Conservation (phyloP, 768 basidiomycete species). For the Mycena galericulata region DNA sequence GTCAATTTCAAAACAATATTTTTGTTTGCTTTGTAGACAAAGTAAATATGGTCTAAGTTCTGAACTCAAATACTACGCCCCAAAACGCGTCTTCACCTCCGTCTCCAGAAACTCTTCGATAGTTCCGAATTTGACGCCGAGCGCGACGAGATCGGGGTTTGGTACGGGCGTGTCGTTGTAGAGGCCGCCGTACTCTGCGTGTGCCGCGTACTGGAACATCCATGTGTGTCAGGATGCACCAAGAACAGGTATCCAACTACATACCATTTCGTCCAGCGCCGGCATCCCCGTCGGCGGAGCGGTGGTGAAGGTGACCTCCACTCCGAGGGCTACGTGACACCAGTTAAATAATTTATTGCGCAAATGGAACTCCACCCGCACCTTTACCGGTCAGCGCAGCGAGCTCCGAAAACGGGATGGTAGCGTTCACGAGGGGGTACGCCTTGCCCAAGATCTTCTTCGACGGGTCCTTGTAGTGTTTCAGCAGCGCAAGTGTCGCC, state of each 20-base stretch:
- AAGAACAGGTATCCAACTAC: neutral
- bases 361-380: neutral
- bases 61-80: too few relatives aligned
- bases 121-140: constrained; percentile 10
- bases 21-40: too few relatives aligned
- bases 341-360: neutral
- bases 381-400: constrained; percentile 12
- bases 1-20: too few relatives aligned
- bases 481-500: neutral
- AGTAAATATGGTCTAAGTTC: too few relatives aligned
- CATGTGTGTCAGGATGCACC: too few relatives aligned
- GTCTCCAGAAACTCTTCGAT: constrained; percentile 17
- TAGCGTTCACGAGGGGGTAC: constrained; percentile 16
- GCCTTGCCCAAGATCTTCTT: constrained; percentile 5
- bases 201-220: neutral
- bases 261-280: constrained; percentile 21
- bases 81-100: constrained; percentile 10
- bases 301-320: constrained; percentile 13
- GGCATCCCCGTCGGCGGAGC: neutral
- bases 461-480: neutral
- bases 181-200: constrained; percentile 26
- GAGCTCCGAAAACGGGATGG: constrained; percentile 10
- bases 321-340: constrained; percentile 13
- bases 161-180: constrained; percentile 20
- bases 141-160: constrained; percentile 4